phyloP scores from a whole-genome alignment of 495 filamentous ascomycete genomes.

The Haplographium delicatum region DNA sequence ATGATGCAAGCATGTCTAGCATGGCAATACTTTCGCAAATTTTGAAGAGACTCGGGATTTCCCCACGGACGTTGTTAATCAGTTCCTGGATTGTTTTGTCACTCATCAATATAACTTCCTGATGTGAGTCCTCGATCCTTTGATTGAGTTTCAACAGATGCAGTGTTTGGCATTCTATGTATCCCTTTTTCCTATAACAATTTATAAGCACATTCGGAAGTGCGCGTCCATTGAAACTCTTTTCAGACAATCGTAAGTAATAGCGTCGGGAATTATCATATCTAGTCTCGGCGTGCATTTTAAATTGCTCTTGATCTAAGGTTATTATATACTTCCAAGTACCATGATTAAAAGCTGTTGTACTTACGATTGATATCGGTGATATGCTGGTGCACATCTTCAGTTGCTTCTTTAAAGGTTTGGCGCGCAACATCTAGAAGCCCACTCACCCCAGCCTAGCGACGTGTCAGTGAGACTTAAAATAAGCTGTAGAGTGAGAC shows the following conservation, averaged over 20 bases:
- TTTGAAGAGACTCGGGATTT: conserved; percentile 67
- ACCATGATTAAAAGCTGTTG: not conserved
- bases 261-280: conserved; percentile 76
- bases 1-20: conserved; percentile 86
- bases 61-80: conserved; percentile 56
- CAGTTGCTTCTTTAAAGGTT: conserved; percentile 78
- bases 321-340: not conserved
- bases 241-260: conserved; percentile 63
- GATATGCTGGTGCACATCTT: conserved; percentile 68
- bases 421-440: conserved; percentile 82
- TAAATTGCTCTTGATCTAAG: conserved; percentile 40
- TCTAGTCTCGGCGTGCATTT: conserved; percentile 58
- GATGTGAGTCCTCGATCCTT: conserved; percentile 69
- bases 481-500: not conserved
- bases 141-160: conserved; percentile 73
- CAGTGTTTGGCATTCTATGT: conserved; percentile 80
- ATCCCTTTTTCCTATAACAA: conserved; percentile 60
- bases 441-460: conserved; percentile 74
- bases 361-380: conserved; percentile 52
- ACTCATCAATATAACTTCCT: conserved; percentile 75
- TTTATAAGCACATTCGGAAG: conserved; percentile 78
- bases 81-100: conserved; percentile 66
- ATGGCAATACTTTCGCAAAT: conserved; percentile 83
- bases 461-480: not conserved
- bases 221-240: conserved; percentile 55